Evolutionary conservation across 2,329 filamentous ascomycete genomes (phyloP).

Genomic region (Phaeosphaeriaceae sp.): DNA sequence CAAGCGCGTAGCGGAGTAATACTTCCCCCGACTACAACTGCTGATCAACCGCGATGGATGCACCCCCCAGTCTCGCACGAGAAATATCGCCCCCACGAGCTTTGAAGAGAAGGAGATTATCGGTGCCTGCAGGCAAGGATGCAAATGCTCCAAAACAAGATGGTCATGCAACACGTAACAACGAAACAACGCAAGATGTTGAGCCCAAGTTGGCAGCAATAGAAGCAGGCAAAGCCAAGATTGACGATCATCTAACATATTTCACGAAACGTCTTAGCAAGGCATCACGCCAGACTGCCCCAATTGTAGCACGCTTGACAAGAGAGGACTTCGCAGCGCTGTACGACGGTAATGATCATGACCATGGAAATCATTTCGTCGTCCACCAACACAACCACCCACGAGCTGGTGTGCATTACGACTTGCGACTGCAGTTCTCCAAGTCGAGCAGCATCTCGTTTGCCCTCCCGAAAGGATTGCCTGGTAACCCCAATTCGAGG

Average conservation of each 20-base stretch:
- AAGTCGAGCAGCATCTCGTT: constrained; percentile 69
- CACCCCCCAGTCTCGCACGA: constrained; percentile 24
- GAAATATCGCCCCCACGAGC: constrained; percentile 32
- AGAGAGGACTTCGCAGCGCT: constrained; percentile 54
- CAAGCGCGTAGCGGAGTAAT: background rate
- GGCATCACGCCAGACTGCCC: constrained; percentile 27
- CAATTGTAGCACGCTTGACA: constrained; percentile 43
- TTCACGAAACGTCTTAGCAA: constrained; percentile 53
- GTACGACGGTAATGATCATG: constrained; percentile 57
- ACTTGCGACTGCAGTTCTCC: constrained; percentile 74
- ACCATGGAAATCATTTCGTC: constrained; percentile 63
- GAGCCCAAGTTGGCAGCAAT: constrained; percentile 52
- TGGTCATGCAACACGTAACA: background rate
- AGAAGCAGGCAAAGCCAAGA: constrained; percentile 58
- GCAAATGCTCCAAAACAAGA: background rate
- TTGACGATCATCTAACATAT: constrained; percentile 58
- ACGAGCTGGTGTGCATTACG: constrained; percentile 71
- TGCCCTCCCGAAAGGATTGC: constrained; percentile 53
- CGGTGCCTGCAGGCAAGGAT: background rate
- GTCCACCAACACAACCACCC: constrained; percentile 78
- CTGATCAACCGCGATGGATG: constrained; percentile 13
- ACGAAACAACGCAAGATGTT: background rate
- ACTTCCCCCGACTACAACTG: background rate
- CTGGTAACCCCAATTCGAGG: constrained; percentile 51
- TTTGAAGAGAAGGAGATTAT: constrained; percentile 21